Evolutionary conservation across 768 basidiomycete genomes (phyloP).

Genomic region (Termitomyces sp.): DNA sequence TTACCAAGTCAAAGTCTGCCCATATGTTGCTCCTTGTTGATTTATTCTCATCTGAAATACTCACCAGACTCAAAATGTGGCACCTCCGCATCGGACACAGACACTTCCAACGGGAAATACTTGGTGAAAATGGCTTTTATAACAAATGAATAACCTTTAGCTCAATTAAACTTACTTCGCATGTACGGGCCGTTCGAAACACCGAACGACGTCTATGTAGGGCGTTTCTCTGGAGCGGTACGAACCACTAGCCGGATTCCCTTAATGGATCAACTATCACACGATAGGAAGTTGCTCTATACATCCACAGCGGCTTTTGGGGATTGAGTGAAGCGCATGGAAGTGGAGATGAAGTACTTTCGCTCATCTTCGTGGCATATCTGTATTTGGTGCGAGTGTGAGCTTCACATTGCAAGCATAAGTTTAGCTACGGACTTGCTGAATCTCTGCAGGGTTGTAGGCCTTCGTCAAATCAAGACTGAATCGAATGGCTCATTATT

Average conservation of each 20-base stretch:
- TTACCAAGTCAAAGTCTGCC: not conserved
- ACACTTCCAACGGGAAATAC: not conserved
- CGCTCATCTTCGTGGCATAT: not conserved
- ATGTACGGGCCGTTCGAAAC: not conserved
- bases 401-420: not conserved
- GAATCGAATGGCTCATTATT: not conserved
- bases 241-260: not conserved
- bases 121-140: too few species aligned
- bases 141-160: too few species aligned
- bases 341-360: not conserved
- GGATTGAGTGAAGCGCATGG: not conserved
- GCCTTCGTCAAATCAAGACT: not conserved
- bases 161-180: not conserved
- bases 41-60: too few species aligned
- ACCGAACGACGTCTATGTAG: not conserved
- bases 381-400: not conserved
- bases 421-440: too few species aligned
- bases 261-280: not conserved
- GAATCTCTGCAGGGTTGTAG: not conserved
- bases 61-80: too few species aligned
- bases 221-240: not conserved
- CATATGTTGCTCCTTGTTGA: too few species aligned
- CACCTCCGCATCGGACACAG: too few species aligned
- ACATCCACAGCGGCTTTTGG: not conserved
- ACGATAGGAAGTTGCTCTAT: not conserved